Evolutionary conservation across 345 rosid species (phyloP).

Genomic region (Capsella bursapastoris): DNA sequence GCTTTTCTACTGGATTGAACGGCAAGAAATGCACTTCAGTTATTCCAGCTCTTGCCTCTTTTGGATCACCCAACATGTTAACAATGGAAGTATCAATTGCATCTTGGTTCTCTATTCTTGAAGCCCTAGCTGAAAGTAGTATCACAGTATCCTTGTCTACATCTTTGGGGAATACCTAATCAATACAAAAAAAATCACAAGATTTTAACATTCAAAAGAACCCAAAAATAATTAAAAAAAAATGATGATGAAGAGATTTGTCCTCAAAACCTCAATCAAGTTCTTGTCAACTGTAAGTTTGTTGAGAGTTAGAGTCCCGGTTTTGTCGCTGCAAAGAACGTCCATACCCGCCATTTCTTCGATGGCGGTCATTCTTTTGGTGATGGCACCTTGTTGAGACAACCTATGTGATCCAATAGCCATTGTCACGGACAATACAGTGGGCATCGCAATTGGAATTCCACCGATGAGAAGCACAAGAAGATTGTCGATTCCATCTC

Average conservation of each 20-base stretch:
- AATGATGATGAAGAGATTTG: background rate
- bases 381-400: slow-evolving; percentile 94
- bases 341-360: slow-evolving; percentile 99
- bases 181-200: slow-evolving; percentile 3
- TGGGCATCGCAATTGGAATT: slow-evolving; percentile 98
- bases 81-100: slow-evolving; percentile 96
- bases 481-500: slow-evolving; percentile 91
- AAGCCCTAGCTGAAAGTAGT: slow-evolving; percentile 82
- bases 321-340: slow-evolving; percentile 94
- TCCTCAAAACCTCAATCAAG: slow-evolving; percentile 64
- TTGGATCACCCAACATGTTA: slow-evolving; percentile 81
- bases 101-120: slow-evolving; percentile 92
- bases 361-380: slow-evolving; percentile 98
- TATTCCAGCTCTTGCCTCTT: slow-evolving; percentile 83
- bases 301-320: slow-evolving; percentile 94
- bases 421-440: slow-evolving; percentile 95
- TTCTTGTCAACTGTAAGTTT: slow-evolving; percentile 89
- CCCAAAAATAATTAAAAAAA: background rate
- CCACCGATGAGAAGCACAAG: slow-evolving; percentile 98
- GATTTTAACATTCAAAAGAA: background rate
- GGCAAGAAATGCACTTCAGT: slow-evolving; percentile 80
- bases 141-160: slow-evolving; percentile 60
- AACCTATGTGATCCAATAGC: slow-evolving; percentile 95
- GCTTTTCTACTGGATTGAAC: slow-evolving; percentile 86
- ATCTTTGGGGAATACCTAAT: slow-evolving; percentile 59